Base-by-base conservation (phyloP, 352 stramenopile species). In the Phytophthora fragariae region DNA sequence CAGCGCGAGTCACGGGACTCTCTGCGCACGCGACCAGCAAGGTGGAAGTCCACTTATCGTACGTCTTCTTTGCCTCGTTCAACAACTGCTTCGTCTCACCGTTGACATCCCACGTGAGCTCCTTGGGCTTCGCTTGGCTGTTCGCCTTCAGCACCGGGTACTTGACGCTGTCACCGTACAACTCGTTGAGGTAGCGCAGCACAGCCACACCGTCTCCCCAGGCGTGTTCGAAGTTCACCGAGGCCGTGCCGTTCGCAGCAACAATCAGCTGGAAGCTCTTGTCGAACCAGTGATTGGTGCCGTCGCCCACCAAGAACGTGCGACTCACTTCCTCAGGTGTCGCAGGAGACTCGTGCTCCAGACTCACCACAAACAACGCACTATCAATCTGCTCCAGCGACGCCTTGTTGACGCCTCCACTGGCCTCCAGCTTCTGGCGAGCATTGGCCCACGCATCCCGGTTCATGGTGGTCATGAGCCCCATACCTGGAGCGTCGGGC, bases 241-340 rank as follows among this genome's bases (percentile, higher is more conserved):
- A 93, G 15, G 88, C 85, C 24, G 83, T 83, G 53, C 91, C 92
- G 65, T 97, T 97, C 11, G 77, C 79, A 10, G 88, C 84, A 7
- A 97, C 74, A 54, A 97, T 93, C 5, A 97, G 68, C 73, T 98
- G 92, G 63, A 98, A 96, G 71, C 89, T 96, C 88, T 98, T 98
- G 76, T 98, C 92, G 56, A 97, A 97, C 92, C 92, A 98, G 70
- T 94, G 91, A 80, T 97, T 97, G 21, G 80, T 80, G 55, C 87
- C 91, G 50, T 97, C 85, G 58, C 92, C 92, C 44, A 89, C 61
- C 9, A 98, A 79, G 73, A 97, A 97, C 57, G 81, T 92, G 55
- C 86, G 77, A 41, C 86, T 93, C 44, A 95, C 77, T 29, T 94
- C 67, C 60, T 87, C 63, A 7, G 84, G 65, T 7, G 82, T 85